Percentiles rank a stretch among this genome's conserved stretches.
These are phyloP conservation scores for Plasmodium yoelii DNA, from an alignment of 169 alveolate genomes.

Conservation along the genomic window DNA sequence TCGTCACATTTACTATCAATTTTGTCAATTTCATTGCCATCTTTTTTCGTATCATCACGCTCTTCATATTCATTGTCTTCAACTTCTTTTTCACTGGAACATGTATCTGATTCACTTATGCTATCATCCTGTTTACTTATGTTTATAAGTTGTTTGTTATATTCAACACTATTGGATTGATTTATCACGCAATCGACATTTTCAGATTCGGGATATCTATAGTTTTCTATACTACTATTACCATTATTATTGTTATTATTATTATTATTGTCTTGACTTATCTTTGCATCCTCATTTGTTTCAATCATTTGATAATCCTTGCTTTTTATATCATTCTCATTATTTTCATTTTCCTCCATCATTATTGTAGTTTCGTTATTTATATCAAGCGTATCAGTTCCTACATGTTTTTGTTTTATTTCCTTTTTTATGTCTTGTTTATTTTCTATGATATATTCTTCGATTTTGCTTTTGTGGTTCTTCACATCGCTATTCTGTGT, in stretches of 20 bases:
- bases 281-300: background rate
- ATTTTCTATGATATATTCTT: background rate
- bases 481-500: background rate
- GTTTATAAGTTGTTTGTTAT: too few relatives aligned
- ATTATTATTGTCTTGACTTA: background rate
- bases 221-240: background rate
- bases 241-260: background rate
- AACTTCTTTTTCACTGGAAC: background rate
- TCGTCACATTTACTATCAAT: conserved; percentile 2
- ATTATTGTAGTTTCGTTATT: background rate
- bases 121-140: too few relatives aligned
- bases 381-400: background rate
- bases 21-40: background rate
- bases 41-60: background rate
- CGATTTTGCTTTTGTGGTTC: background rate
- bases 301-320: background rate
- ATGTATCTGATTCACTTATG: too few relatives aligned
- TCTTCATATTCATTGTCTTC: conserved; percentile 4
- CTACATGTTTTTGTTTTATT: background rate
- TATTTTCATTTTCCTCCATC: conserved; percentile 1
- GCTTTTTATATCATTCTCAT: background rate
- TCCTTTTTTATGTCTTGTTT: background rate
- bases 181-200: too few relatives aligned
- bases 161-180: too few relatives aligned
- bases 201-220: too few relatives aligned